Conservation (phyloP, 225 moss, liverwort and hornwort species). For the Climacium dendroides region DNA sequence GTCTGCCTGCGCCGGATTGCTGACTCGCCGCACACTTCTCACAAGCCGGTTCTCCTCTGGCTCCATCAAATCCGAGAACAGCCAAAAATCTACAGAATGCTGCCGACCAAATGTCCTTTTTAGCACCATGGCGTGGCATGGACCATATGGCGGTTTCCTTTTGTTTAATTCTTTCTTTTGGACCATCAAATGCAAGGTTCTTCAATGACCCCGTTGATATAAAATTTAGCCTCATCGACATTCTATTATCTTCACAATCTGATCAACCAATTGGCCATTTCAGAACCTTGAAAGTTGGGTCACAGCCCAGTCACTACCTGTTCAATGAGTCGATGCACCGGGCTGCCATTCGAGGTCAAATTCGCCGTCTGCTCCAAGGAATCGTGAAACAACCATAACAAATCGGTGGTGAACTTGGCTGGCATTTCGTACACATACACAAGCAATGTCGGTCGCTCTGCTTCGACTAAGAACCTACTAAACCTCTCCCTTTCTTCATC, state of each 20-base stretch:
- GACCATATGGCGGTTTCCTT: background rate
- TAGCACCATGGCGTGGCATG: background rate
- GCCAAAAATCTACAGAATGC: slow-evolving; percentile 49
- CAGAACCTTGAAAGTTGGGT: background rate
- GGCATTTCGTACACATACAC: slow-evolving; percentile 52
- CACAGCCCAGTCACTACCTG: slow-evolving; percentile 3
- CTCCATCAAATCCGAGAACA: slow-evolving; percentile 34
- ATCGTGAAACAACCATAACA: slow-evolving; percentile 28
- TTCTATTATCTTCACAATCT: background rate
- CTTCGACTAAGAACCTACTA: background rate
- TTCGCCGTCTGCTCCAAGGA: slow-evolving; percentile 17
- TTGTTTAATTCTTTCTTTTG: background rate
- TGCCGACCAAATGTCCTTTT: background rate
- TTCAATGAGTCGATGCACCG: slow-evolving; percentile 43
- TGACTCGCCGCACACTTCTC: slow-evolving; percentile 21
- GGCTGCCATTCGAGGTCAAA: slow-evolving; percentile 46
- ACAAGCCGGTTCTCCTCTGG: slow-evolving; percentile 17
- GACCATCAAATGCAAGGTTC: background rate
- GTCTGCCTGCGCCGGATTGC: slow-evolving; percentile 18
- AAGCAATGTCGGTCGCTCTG: background rate
- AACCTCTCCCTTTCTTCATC: background rate
- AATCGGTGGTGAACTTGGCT: slow-evolving; percentile 37
- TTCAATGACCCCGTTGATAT: background rate
- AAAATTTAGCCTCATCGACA: too few species aligned
- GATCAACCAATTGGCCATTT: background rate